These are phyloP conservation scores for Mycena vitilis DNA, from an alignment of 768 basidiomycete genomes.

Conservation along the genomic window DNA sequence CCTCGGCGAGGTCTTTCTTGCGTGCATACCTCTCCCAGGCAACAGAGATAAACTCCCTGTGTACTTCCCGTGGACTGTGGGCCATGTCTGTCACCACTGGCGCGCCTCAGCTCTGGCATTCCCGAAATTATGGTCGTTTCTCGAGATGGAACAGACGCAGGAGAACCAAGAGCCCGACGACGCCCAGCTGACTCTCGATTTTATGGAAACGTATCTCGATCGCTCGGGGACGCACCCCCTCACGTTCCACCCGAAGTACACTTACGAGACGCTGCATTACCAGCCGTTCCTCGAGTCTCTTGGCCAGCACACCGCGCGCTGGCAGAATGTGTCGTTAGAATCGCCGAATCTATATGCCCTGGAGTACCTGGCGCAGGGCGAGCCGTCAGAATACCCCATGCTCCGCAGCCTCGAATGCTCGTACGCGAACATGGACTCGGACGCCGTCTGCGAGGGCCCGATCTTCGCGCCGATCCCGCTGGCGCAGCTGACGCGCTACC, in stretches of 20 bases:
- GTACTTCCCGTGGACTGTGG: constrained; percentile 9
- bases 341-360: background rate
- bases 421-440: background rate
- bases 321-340: constrained; percentile 1
- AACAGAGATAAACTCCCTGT: background rate
- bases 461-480: constrained; percentile 12
- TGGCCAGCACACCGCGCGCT: background rate
- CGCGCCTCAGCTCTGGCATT: constrained; percentile 6
- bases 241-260: constrained; percentile 5
- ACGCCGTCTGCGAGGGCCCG: background rate
- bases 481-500: constrained; percentile 12
- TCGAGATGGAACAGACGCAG: constrained; percentile 21
- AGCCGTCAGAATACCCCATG: background rate
- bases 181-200: background rate
- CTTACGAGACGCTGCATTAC: background rate
- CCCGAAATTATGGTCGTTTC: constrained; percentile 22
- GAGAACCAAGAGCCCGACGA: background rate
- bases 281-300: constrained; percentile 9
- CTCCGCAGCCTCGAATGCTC: constrained; percentile 9
- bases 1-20: constrained; percentile 15
- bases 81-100: constrained; percentile 21
- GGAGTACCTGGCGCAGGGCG: background rate
- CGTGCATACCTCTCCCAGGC: constrained; percentile 3
- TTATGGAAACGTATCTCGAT: constrained; percentile 9
- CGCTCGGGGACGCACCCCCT: constrained; percentile 18